Conservation (phyloP, 176 grass and related monocot genomes). For the Stipa capillata region DNA sequence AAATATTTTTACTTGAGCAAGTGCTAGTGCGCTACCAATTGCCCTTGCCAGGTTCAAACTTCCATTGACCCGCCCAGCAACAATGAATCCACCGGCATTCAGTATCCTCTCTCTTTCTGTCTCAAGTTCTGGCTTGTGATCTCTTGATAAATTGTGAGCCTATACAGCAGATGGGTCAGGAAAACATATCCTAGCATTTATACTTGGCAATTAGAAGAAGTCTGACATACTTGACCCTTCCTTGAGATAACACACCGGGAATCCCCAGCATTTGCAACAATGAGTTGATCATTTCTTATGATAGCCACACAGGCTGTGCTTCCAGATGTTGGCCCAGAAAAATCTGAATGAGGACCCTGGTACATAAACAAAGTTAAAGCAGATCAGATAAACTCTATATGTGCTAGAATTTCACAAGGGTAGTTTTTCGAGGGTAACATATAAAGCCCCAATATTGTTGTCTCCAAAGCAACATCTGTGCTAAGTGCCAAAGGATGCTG, state of each 20-base stretch:
- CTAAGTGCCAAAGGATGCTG: neutral
- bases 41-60: slow-evolving; percentile 88
- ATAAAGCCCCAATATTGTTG: neutral
- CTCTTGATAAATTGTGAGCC: slow-evolving; percentile 76
- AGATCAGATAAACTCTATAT: neutral
- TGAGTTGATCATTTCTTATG: slow-evolving; percentile 78
- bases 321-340: slow-evolving; percentile 76
- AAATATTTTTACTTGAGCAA: neutral
- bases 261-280: slow-evolving; percentile 97
- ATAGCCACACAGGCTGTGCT: slow-evolving; percentile 92
- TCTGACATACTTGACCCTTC: slow-evolving; percentile 65
- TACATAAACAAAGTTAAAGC: slow-evolving; percentile 14
- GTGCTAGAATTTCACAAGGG: neutral
- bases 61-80: slow-evolving; percentile 82
- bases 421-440: neutral
- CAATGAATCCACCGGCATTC: slow-evolving; percentile 74
- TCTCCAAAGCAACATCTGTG: neutral
- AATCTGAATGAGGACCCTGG: slow-evolving; percentile 82
- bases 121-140: slow-evolving; percentile 91
- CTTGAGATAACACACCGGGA: slow-evolving; percentile 72
- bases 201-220: neutral
- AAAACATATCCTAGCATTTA: neutral
- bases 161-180: slow-evolving; percentile 27
- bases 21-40: slow-evolving; percentile 44
- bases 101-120: slow-evolving; percentile 79